Base-by-base conservation (phyloP, 345 rosid genomes). In the Eucalyptus sp. region DNA sequence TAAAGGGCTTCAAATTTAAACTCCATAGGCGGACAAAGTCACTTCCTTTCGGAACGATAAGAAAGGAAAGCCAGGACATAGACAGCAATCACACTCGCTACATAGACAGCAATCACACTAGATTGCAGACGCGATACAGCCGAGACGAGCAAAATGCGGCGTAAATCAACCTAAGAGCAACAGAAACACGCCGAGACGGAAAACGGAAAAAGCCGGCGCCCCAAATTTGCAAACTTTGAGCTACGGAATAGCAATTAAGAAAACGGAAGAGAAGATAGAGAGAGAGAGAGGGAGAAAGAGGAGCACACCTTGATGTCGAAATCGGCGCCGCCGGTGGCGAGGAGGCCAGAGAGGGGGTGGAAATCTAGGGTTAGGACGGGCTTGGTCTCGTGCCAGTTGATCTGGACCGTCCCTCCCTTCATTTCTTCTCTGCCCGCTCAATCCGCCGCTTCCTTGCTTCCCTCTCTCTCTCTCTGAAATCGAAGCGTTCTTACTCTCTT, bases 281-380 rank as follows among this genome's bases (percentile, higher is more conserved):
- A 2, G n/a, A 37, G 27, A 9, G 17, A 43, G 44, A 41, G n/a
- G 24, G 13, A 31, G 4, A 2, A 12, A 31, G 80, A 80, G 29
- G 8, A 33, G 29, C 22, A 52, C 25, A 96, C 99, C 97, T 97
- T 97, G 94, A 97, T 93, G 87, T 97, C 99, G 91, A 87, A 95
- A 92, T 97, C 99, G 91, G 99, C 98, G 88, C 99, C 99, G 91
- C 97, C 99, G 90, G 98, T 96, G 93, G 99, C 99, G 79, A 97
- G 99, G 89, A 95, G 92, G 58, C 98, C 96, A 87, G 98, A 95
- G 86, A 92, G 87, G 5, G 98, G 97, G 76, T 96, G 98, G 90
- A 96, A 96, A 87, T 97, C 99, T 87, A 97, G 96, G 96, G 99
- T 92, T 86, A 96, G 90, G 13, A 97, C 98, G 2, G 99, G 98